A percentile compares a stretch with the other conserved stretches of the same genome.
Conservation (phyloP, 306 rosid genomes). For the Adenanthera pavonina region DNA sequence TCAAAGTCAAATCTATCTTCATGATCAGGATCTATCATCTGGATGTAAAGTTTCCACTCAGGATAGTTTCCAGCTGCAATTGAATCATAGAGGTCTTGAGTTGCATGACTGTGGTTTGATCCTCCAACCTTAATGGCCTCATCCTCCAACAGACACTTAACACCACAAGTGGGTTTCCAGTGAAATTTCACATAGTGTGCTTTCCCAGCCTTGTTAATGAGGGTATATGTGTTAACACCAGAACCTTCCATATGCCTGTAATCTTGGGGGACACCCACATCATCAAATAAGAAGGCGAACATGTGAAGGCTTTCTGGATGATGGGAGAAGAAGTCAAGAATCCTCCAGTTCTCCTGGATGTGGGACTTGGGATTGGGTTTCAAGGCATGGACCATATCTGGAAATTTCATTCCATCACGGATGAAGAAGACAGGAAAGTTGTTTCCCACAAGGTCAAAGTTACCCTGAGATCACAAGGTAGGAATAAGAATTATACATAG, state of each 20-base stretch:
- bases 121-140: not conserved
- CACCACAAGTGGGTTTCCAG: slow-evolving; percentile 18
- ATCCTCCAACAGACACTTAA: slow-evolving; percentile 7
- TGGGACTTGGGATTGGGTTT: slow-evolving; percentile 21
- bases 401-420: slow-evolving; percentile 16
- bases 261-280: slow-evolving; percentile 2
- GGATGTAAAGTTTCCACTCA: slow-evolving; percentile 12
- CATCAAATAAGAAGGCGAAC: slow-evolving; percentile 9
- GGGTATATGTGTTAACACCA: slow-evolving; percentile 5
- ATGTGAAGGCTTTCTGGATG: slow-evolving; percentile 16
- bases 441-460: slow-evolving; percentile 13
- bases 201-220: slow-evolving; percentile 5
- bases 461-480: not conserved
- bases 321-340: slow-evolving; percentile 13
- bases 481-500: not conserved
- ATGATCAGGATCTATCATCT: slow-evolving; percentile 1
- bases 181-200: slow-evolving; percentile 18
- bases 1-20: slow-evolving; percentile 21
- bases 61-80: slow-evolving; percentile 16
- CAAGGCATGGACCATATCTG: slow-evolving; percentile 1
- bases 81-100: slow-evolving; percentile 14
- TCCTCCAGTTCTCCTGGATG: slow-evolving; percentile 16
- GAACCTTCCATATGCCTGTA: slow-evolving; percentile 10
- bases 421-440: slow-evolving; percentile 16
- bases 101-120: slow-evolving; percentile 14